Base-by-base conservation (phyloP, 805 yeast genomes). In the Groenewaldozyma tartarivorans region DNA sequence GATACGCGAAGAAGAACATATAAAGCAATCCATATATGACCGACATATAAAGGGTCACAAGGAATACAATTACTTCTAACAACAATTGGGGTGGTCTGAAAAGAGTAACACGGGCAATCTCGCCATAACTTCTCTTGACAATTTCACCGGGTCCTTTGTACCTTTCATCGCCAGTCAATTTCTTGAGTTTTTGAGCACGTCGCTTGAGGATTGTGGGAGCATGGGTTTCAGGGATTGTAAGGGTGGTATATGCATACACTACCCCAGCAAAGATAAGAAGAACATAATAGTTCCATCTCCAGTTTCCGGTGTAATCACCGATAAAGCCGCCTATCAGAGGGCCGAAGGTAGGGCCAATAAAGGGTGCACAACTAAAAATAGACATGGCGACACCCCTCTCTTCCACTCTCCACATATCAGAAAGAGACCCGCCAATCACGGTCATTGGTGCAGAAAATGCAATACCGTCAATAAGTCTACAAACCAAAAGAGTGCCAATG, bases 371-470 rank as follows among this genome's bases (percentile, higher is more conserved):
- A 0, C 83, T 69, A 51, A 72, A 81, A 3, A 79, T 60, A 2
- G 84, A 74, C 74, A 83, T 71, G 1, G 92, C 87, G 6, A 69
- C 60, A 24, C 84, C 83, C 41, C 86, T 74, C 33, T 75, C 71
- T 40, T 67, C 60, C 43, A 76, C 75, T 16, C 64, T 64, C 65
- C 77, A 83, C 42, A 82, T 66, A 57, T 83, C 94, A 7, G 85
- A 77, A 35, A 83, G 64, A 1, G 82, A 70, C 17, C 92, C 94
- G 27, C 88, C 87, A 6, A 86, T 85, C 24, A 81, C 79, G 46
- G 80, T 75, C 48, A 83, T 63, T 32, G 86, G 81, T 2, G 83
- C 79, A 38, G 85, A 77, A 3, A 87, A 87, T 49, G 79, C 79
- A 35, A 81, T 68, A 1, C 92, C 92, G 9, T 78, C 75, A 45